phyloP scores from a whole-genome alignment of 2,329 filamentous ascomycete species.

The Trichoderma brevicompactum region DNA sequence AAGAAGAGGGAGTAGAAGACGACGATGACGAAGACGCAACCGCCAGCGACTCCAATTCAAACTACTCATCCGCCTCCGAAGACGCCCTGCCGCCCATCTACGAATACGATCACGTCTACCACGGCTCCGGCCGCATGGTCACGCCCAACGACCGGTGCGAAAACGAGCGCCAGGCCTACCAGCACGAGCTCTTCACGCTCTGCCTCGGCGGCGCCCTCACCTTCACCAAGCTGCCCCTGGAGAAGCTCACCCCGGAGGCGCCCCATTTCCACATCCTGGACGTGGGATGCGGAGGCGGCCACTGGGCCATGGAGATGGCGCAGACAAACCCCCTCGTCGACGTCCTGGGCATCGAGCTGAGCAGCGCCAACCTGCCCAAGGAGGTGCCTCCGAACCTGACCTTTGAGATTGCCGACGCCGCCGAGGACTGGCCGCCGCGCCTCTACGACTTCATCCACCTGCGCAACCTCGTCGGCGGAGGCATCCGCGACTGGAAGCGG shows the following conservation, averaged over 20 bases:
- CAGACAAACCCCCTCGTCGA: conserved; percentile 45
- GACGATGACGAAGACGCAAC: conserved; percentile 32
- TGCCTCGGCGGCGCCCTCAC: conserved; percentile 42
- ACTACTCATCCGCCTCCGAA: conserved; percentile 44
- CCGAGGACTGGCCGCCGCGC: conserved; percentile 48
- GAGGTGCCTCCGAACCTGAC: conserved; percentile 61
- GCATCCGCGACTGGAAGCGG: conserved; percentile 48
- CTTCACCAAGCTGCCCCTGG: conserved; percentile 40
- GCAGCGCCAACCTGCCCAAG: conserved; percentile 46
- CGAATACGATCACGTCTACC: conserved; percentile 44
- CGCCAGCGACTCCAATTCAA: conserved; percentile 39
- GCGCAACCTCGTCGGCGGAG: conserved; percentile 50
- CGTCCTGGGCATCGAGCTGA: conserved; percentile 49
- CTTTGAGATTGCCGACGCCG: conserved; percentile 63
- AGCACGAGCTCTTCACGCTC: conserved; percentile 44
- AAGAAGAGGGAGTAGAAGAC: conserved; percentile 18
- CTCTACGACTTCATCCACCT: conserved; percentile 50
- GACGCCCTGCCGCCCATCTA: conserved; percentile 42
- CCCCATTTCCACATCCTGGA: conserved; percentile 45
- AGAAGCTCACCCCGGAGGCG: conserved; percentile 32
- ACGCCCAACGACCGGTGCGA: conserved; percentile 44
- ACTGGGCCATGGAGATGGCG: conserved; percentile 51
- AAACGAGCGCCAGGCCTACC: conserved; percentile 39
- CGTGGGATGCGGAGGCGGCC: conserved; percentile 48
- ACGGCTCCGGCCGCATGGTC: conserved; percentile 43